These are phyloP conservation scores for Aspergillus fischeri DNA, from an alignment of 2,329 filamentous ascomycete genomes.

Conservation along the genomic window DNA sequence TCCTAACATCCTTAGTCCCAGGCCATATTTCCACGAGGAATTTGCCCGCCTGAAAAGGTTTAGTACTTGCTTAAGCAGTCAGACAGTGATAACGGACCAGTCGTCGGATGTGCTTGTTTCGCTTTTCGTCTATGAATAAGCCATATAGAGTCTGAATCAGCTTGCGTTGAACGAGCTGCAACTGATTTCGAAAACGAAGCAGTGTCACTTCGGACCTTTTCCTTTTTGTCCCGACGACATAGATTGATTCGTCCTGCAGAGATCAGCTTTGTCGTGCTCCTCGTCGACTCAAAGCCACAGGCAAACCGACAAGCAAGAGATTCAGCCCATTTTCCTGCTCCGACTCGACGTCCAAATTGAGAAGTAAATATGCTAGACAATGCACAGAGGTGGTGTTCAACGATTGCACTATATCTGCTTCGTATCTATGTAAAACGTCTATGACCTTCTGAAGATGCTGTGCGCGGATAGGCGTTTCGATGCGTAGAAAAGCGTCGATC, in stretches of 20 bases:
- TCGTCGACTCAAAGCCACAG: not conserved
- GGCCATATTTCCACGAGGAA: slow-evolving; percentile 19
- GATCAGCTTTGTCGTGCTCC: slow-evolving; percentile 2
- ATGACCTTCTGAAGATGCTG: not conserved
- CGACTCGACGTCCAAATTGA: slow-evolving; percentile 5
- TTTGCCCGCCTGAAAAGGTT: slow-evolving; percentile 11
- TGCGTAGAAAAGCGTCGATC: not conserved
- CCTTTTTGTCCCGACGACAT: not conserved
- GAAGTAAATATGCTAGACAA: slow-evolving; percentile 13
- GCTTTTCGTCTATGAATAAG: slow-evolving; percentile 7
- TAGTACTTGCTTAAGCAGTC: not conserved
- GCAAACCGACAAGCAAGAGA: slow-evolving; percentile 14
- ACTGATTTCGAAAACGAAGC: not conserved
- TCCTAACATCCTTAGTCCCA: slow-evolving; percentile 8
- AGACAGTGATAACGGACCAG: slow-evolving; percentile 12
- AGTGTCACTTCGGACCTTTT: slow-evolving; percentile 1
- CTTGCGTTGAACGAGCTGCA: slow-evolving; percentile 1
- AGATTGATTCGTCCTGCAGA: slow-evolving; percentile 9
- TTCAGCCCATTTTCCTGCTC: slow-evolving; percentile 10
- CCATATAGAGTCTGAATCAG: slow-evolving; percentile 1
- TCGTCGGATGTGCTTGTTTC: slow-evolving; percentile 5
- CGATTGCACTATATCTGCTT: not conserved
- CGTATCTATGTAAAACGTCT: not conserved
- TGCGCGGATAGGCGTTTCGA: not conserved
- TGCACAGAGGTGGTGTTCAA: slow-evolving; percentile 9